phyloP scores from a whole-genome alignment of 495 filamentous ascomycete species.

The Penicillium bovifimosum region DNA sequence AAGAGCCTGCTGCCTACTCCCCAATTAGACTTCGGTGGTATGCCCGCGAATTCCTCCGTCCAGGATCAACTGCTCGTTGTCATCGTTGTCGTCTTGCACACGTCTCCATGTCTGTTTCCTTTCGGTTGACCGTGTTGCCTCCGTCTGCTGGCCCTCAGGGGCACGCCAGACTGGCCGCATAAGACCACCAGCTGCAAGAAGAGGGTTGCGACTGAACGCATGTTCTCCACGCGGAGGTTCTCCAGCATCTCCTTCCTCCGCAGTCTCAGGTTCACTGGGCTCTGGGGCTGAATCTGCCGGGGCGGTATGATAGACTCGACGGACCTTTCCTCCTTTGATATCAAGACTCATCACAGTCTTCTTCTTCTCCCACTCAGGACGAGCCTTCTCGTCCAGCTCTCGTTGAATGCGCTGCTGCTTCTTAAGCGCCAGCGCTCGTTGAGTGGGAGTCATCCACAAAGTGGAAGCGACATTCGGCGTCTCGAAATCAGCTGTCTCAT shows the following conservation, averaged over 20 bases:
- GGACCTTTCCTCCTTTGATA: constrained; percentile 67
- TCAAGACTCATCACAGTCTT: constrained; percentile 83
- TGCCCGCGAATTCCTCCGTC: constrained; percentile 73
- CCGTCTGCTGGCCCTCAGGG: constrained; percentile 41
- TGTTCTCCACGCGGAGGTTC: constrained; percentile 35
- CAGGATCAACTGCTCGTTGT: constrained; percentile 89
- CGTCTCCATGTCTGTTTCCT: constrained; percentile 66
- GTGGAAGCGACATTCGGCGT: constrained; percentile 60
- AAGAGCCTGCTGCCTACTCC: not conserved
- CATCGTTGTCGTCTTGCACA: constrained; percentile 84
- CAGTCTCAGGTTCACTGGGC: constrained; percentile 34
- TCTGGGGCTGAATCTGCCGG: constrained; percentile 23
- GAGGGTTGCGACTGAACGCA: constrained; percentile 77
- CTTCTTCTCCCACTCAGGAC: constrained; percentile 91
- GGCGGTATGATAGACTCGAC: constrained; percentile 60
- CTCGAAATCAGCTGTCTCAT: constrained; percentile 93
- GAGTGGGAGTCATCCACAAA: constrained; percentile 83
- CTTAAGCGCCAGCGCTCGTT: constrained; percentile 82
- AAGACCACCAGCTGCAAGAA: constrained; percentile 62
- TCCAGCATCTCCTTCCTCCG: constrained; percentile 30
- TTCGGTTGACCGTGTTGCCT: constrained; percentile 35
- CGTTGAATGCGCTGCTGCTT: constrained; percentile 81
- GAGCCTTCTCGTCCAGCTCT: constrained; percentile 85
- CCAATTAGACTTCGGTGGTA: constrained; percentile 4
- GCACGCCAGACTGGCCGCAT: constrained; percentile 72